These are phyloP conservation scores for Tothia fuscella DNA, from an alignment of 2,329 filamentous ascomycete species.

Conservation along the genomic window DNA sequence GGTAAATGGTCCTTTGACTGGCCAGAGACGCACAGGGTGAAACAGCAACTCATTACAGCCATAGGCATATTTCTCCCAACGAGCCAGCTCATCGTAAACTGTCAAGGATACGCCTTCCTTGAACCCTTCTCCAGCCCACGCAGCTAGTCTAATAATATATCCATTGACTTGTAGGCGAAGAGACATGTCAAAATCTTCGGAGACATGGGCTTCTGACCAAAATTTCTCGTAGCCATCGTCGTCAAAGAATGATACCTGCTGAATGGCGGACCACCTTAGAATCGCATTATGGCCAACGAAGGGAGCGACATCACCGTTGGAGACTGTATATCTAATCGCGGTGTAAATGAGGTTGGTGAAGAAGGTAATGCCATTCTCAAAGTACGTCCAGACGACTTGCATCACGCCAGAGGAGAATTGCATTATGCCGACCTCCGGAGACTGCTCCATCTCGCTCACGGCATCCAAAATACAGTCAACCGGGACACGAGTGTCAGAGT, in stretches of 20 bases:
- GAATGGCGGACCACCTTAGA: slow-evolving; percentile 55
- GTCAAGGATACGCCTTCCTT: slow-evolving; percentile 63
- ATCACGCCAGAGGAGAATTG: slow-evolving; percentile 66
- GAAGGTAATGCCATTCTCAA: slow-evolving; percentile 66
- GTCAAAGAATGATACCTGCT: slow-evolving; percentile 42
- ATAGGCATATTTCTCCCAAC: slow-evolving; percentile 65
- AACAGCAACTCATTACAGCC: slow-evolving; percentile 62
- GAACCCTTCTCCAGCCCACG: slow-evolving; percentile 58
- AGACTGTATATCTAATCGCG: slow-evolving; percentile 57
- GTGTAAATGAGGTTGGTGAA: slow-evolving; percentile 71
- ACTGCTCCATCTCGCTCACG: slow-evolving; percentile 59
- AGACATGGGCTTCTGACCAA: slow-evolving; percentile 67
- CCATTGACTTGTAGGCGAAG: slow-evolving; percentile 58
- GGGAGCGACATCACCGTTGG: slow-evolving; percentile 59
- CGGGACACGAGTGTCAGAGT: slow-evolving; percentile 58
- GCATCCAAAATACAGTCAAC: slow-evolving; percentile 56
- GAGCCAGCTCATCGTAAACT: slow-evolving; percentile 58
- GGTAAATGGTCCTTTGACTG: slow-evolving; percentile 51
- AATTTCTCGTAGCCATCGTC: slow-evolving; percentile 52
- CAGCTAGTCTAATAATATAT: slow-evolving; percentile 55
- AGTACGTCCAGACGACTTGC: slow-evolving; percentile 54
- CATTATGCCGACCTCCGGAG: slow-evolving; percentile 57
- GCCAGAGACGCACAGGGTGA: slow-evolving; percentile 52
- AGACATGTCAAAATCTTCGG: slow-evolving; percentile 67
- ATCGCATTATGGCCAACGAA: slow-evolving; percentile 73